phyloP scores from a whole-genome alignment of 441 rosid species.

The Isatis lusitanica region DNA sequence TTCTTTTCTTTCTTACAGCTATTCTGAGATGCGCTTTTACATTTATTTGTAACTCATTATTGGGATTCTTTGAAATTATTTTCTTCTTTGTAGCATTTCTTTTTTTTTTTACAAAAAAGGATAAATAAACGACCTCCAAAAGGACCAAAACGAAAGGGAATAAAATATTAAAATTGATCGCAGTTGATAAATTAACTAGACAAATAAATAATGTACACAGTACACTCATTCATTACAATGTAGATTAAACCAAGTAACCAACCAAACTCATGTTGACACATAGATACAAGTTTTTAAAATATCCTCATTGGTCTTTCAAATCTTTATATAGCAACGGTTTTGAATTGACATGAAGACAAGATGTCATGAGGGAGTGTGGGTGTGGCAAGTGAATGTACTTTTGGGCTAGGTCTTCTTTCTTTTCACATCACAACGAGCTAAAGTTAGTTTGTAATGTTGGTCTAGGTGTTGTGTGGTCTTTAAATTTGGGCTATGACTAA shows the following conservation, averaged over 20 bases:
- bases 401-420: too few species aligned
- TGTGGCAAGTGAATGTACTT: too few species aligned
- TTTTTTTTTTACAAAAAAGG: neutral
- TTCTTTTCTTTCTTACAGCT: neutral
- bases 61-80: neutral
- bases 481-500: too few species aligned
- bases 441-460: too few species aligned
- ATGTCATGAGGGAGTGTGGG: too few species aligned
- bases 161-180: neutral
- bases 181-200: neutral
- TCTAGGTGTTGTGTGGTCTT: too few species aligned
- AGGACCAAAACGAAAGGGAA: neutral
- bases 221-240: neutral
- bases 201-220: neutral
- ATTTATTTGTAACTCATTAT: slow-evolving; percentile 9
- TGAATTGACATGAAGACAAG: too few species aligned
- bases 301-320: too few species aligned
- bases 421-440: too few species aligned
- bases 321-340: too few species aligned
- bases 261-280: neutral
- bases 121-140: too few species aligned
- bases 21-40: slow-evolving; percentile 5
- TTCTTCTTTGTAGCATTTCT: neutral
- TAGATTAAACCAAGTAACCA: too few species aligned
- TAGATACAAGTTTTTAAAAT: neutral